These are phyloP conservation scores for Boletus subparvulus DNA, from an alignment of 768 basidiomycete genomes.

Conservation along the genomic window DNA sequence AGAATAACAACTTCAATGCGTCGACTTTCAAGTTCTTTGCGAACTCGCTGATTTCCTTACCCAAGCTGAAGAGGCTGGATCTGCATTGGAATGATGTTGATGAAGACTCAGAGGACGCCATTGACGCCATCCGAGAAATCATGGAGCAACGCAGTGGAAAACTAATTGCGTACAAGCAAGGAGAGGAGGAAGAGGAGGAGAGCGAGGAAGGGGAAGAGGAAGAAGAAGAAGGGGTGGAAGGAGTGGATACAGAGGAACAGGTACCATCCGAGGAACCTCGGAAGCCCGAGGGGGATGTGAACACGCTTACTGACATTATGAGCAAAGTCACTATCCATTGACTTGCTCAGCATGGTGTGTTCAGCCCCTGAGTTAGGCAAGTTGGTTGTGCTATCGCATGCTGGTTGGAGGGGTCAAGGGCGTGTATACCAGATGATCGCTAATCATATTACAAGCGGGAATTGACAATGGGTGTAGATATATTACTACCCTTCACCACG, in stretches of 20 bases:
- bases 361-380: not conserved
- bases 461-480: not conserved
- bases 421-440: slow-evolving; percentile 26
- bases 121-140: slow-evolving; percentile 52
- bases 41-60: slow-evolving; percentile 60
- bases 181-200: slow-evolving; percentile 74
- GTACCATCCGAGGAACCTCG: slow-evolving; percentile 24
- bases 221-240: slow-evolving; percentile 51
- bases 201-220: slow-evolving; percentile 54
- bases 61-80: slow-evolving; percentile 66
- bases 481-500: not conserved
- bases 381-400: not conserved
- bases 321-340: slow-evolving; percentile 57
- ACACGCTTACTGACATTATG: slow-evolving; percentile 65
- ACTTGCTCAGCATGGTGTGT: slow-evolving; percentile 10
- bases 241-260: slow-evolving; percentile 36
- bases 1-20: slow-evolving; percentile 88
- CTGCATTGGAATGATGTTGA: slow-evolving; percentile 90
- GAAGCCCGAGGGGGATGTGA: slow-evolving; percentile 39
- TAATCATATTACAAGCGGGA: slow-evolving; percentile 12
- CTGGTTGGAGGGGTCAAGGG: not conserved
- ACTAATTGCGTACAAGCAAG: slow-evolving; percentile 70
- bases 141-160: slow-evolving; percentile 68
- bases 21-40: slow-evolving; percentile 68
- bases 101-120: slow-evolving; percentile 60